A percentile compares a stretch with the other conserved stretches of the same genome.
Conservation (phyloP, 202 grass and related monocot species). For the Eragrostis tef region DNA sequence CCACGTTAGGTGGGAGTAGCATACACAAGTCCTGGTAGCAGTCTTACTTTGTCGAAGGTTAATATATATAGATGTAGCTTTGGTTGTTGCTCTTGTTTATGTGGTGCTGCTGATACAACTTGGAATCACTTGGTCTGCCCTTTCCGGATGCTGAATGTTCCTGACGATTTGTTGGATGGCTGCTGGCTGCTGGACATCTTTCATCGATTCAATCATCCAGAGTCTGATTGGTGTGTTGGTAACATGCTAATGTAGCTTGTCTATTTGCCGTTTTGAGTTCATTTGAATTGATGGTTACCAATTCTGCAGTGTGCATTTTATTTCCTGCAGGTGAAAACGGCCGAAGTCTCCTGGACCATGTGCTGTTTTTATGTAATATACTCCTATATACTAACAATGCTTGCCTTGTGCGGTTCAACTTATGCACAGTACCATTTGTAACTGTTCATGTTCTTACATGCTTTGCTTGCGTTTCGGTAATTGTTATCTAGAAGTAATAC, state of each 20-base stretch:
- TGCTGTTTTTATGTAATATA: too few relatives aligned
- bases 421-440: not conserved
- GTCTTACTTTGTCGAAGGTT: not conserved
- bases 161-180: not conserved
- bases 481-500: not conserved
- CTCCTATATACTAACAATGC: too few relatives aligned
- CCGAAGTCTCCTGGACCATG: not conserved
- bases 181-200: conserved; percentile 8
- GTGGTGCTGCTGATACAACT: not conserved
- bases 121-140: not conserved
- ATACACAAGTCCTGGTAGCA: conserved; percentile 1
- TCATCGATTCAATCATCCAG: not conserved
- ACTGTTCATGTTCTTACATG: not conserved
- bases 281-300: not conserved
- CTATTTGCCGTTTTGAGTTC: not conserved
- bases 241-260: not conserved
- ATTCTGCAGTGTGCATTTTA: not conserved
- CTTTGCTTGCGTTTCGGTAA: not conserved
- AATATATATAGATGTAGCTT: not conserved
- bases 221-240: not conserved
- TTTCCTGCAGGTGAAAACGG: not conserved
- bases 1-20: conserved; percentile 32
- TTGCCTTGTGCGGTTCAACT: not conserved
- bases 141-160: not conserved
- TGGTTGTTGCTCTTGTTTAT: conserved; percentile 14